Evolutionary conservation across 129 eudicot species (phyloP).

Genomic region (Solidago caesia): DNA sequence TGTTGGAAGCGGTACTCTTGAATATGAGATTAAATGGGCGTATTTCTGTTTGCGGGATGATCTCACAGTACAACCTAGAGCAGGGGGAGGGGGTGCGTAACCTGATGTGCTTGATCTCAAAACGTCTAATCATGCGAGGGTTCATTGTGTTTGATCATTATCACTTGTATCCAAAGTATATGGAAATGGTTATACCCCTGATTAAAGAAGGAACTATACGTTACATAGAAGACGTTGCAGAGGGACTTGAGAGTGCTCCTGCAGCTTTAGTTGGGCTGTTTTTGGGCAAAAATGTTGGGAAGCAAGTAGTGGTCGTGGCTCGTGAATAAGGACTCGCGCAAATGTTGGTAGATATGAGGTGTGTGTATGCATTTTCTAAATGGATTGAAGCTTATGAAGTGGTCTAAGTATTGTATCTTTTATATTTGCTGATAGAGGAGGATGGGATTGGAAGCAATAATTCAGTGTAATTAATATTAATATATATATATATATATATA

Average conservation of each 20-base stretch:
- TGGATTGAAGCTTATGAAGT: background rate
- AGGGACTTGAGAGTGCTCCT: constrained; percentile 40
- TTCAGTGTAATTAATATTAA: background rate
- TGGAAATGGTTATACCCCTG: constrained; percentile 32
- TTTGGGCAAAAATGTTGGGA: constrained; percentile 37
- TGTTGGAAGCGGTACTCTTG: constrained; percentile 33
- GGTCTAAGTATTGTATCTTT: background rate
- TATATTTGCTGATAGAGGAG: background rate
- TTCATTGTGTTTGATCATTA: constrained; percentile 22
- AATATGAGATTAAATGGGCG: constrained; percentile 33
- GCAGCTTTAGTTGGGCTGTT: constrained; percentile 37
- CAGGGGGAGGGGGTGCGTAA: constrained; percentile 17
- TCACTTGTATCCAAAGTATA: constrained; percentile 33
- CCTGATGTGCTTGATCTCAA: background rate
- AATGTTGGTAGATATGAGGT: background rate
- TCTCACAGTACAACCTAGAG: constrained; percentile 29
- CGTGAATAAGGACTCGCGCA: constrained; percentile 7
- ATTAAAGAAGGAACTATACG: constrained; percentile 29
- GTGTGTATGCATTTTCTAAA: background rate
- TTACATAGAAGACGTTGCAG: constrained; percentile 32
- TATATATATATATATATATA: too few relatives aligned
- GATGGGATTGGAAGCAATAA: background rate
- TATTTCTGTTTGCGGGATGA: constrained; percentile 31
- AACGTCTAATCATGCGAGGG: constrained; percentile 26
- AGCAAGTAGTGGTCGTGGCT: constrained; percentile 39